Evolutionary conservation across 148 eudicot genomes (phyloP).

Genomic region (Cornus kousa): DNA sequence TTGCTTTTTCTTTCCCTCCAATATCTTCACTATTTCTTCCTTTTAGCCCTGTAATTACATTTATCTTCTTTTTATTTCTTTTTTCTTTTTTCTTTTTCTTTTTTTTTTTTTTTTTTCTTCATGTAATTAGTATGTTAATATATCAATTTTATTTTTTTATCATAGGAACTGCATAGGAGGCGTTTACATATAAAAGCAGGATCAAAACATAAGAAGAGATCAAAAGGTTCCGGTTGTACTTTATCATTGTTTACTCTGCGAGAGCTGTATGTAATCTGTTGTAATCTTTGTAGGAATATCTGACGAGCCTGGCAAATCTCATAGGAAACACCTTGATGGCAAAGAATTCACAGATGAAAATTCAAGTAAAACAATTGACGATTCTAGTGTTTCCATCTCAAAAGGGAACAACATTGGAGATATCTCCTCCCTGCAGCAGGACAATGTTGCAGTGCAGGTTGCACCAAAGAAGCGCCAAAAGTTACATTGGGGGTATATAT

Average conservation of each 20-base stretch:
- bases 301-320: constrained; percentile 19
- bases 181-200: constrained; percentile 62
- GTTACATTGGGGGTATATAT: constrained; percentile 66
- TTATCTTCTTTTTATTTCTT: too few relatives aligned
- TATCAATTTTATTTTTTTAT: background rate
- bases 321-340: constrained; percentile 20
- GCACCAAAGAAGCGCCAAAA: constrained; percentile 50
- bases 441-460: constrained; percentile 10
- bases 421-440: constrained; percentile 8
- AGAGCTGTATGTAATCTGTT: background rate
- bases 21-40: background rate
- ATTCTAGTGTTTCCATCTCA: constrained; percentile 19
- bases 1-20: background rate
- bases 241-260: background rate
- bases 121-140: background rate
- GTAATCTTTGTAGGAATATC: constrained; percentile 16
- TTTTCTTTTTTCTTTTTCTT: background rate
- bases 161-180: constrained; percentile 68
- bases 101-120: too few relatives aligned
- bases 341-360: constrained; percentile 24
- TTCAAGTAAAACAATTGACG: constrained; percentile 19
- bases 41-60: background rate
- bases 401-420: constrained; percentile 5
- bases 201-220: constrained; percentile 43
- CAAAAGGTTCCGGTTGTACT: constrained; percentile 41